A percentile compares a stretch with the other conserved stretches of the same genome.
Evolutionary conservation across 148 eudicot species (phyloP).

Genomic region (Nepenthes mirabilis): DNA sequence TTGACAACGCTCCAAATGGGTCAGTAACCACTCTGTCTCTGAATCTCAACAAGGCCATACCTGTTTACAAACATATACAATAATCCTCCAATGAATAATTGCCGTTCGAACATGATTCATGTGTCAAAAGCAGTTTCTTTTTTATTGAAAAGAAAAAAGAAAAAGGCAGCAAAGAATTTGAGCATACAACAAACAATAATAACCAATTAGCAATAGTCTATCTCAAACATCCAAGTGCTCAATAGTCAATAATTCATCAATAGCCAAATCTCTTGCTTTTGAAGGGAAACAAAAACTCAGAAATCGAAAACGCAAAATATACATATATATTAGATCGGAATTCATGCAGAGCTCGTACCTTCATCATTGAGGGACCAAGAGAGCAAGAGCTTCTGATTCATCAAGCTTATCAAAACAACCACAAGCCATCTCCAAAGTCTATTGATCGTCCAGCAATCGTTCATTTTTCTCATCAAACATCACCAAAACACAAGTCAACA

Average conservation of each 20-base stretch:
- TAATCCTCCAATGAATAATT: background rate
- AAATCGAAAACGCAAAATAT: background rate
- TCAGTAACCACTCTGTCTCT: slow-evolving; percentile 53
- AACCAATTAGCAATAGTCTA: too few relatives aligned
- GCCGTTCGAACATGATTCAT: background rate
- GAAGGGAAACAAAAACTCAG: too few relatives aligned
- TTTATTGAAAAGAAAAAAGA: background rate
- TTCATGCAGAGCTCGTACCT: slow-evolving; percentile 24
- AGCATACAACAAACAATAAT: background rate
- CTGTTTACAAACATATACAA: slow-evolving; percentile 20
- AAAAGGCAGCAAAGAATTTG: background rate
- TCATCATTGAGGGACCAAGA: slow-evolving; percentile 45
- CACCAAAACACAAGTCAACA: background rate
- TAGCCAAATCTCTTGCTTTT: too few relatives aligned
- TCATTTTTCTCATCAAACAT: slow-evolving; percentile 24
- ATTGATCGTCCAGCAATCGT: slow-evolving; percentile 21
- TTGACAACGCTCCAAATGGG: slow-evolving; percentile 54
- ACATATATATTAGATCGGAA: background rate
- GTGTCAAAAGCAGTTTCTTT: background rate
- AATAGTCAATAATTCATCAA: too few relatives aligned
- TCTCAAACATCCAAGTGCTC: too few relatives aligned
- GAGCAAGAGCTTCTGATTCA: slow-evolving; percentile 18
- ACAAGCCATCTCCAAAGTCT: slow-evolving; percentile 9
- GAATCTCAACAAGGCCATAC: slow-evolving; percentile 51
- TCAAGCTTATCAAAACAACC: slow-evolving; percentile 14